Percentiles rank a stretch among this genome's conserved stretches.
phyloP scores from a whole-genome alignment of 2,329 filamentous ascomycete species.

The Fusarium tjaetaba region DNA sequence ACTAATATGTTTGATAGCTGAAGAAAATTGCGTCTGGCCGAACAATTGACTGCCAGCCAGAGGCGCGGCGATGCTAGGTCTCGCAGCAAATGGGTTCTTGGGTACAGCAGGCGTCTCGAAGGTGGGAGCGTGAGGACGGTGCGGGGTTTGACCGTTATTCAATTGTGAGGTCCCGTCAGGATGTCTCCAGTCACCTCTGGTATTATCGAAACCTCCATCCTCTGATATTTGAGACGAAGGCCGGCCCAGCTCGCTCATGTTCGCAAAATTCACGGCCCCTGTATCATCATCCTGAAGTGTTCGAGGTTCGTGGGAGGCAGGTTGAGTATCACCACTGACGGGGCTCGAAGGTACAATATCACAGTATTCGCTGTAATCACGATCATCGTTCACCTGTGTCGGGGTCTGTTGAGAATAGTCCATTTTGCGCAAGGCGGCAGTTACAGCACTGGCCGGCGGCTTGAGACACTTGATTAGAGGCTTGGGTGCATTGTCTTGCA shows the following conservation, averaged over 20 bases:
- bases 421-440: conserved; percentile 48
- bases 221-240: conserved; percentile 56
- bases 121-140: conserved; percentile 39
- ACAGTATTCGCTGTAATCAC: conserved; percentile 63
- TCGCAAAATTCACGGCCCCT: conserved; percentile 59
- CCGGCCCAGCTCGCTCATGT: conserved; percentile 48
- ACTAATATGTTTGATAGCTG: conserved; percentile 60
- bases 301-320: conserved; percentile 45
- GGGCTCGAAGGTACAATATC: conserved; percentile 45
- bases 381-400: conserved; percentile 66
- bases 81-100: conserved; percentile 59
- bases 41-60: conserved; percentile 62
- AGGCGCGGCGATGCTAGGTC: conserved; percentile 48
- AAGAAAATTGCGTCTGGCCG: conserved; percentile 64
- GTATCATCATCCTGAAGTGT: conserved; percentile 60
- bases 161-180: conserved; percentile 49
- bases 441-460: conserved; percentile 28
- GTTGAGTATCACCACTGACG: conserved; percentile 40
- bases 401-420: conserved; percentile 62
- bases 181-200: conserved; percentile 52
- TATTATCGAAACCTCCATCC: conserved; percentile 52
- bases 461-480: conserved; percentile 29
- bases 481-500: conserved; percentile 35
- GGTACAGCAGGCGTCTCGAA: conserved; percentile 62
- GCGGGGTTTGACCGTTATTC: conserved; percentile 48